Percentiles rank a stretch among this genome's conserved stretches.
These are phyloP conservation scores for Cardamine occulta DNA, from an alignment of 345 rosid species.

Conservation along the genomic window DNA sequence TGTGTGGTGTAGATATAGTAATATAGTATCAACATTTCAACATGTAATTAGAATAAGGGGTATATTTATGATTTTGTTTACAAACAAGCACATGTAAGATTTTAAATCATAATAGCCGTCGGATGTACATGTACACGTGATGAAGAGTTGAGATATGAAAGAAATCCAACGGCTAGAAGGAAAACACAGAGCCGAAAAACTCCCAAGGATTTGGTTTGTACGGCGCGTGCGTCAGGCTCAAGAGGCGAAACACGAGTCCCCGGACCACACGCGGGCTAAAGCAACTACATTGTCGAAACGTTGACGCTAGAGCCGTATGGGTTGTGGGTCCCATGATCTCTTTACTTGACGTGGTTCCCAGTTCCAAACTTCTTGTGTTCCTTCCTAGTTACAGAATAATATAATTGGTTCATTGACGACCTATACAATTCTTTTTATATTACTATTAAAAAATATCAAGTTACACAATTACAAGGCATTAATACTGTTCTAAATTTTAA, in stretches of 20 bases:
- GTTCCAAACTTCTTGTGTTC: conserved; percentile 6
- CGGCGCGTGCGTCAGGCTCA: background rate
- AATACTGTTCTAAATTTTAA: background rate
- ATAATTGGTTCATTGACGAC: background rate
- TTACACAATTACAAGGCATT: background rate
- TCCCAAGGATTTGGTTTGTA: conserved; percentile 10
- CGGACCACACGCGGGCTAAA: conserved; percentile 21
- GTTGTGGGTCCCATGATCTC: background rate
- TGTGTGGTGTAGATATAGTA: background rate
- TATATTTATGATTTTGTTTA: background rate
- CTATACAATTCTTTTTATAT: background rate
- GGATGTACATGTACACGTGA: background rate
- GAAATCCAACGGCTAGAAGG: conserved; percentile 10
- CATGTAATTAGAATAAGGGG: background rate
- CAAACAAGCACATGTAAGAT: background rate
- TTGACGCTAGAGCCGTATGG: background rate
- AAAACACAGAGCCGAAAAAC: background rate
- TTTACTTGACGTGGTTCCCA: conserved; percentile 28
- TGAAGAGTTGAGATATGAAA: conserved; percentile 3
- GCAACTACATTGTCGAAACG: background rate
- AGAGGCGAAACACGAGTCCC: conserved; percentile 14
- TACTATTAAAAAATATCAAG: background rate
- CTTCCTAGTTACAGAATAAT: no score
- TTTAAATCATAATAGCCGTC: background rate
- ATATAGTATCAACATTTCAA: background rate